Evolutionary conservation across 345 rosid species (phyloP), one percentile per base, ranked within the genome.

Genomic region (Linum usitatissimum): DNA sequence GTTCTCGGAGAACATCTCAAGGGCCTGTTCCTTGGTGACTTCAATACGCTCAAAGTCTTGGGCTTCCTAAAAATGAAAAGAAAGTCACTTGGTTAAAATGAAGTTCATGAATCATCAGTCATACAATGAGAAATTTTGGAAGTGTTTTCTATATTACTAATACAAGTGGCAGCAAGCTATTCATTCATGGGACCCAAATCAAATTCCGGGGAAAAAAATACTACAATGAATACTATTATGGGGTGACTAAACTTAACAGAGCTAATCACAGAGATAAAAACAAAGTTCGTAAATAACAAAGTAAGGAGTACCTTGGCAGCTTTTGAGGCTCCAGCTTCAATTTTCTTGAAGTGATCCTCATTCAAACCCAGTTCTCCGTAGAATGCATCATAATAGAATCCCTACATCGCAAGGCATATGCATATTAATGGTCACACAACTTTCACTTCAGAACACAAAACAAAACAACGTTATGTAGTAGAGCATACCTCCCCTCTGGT

Each of bases 21-120:
- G 83, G 20, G 99, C 97, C 66, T 92, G 83, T 3, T 84, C 93
- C 78, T 80, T 83, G 42, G 99, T 75, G 60, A 92, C 96, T 81
- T 89, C 99, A 81, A 92, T 90, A 69, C 97, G 86, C 74, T 89
- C 97, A 84, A 92, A 92, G 65, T 93, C 94, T 72, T 90, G 99
- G 64, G 79, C 87, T 69, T 83, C 86, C 99, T 93, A 77, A 58
- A 58, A 65, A 9, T 10, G 8, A 34, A 45, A 12, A 10, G 51
- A 15, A 45, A 3, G 17, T 45, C 51, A 45, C 51, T 45, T 45
- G 1, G 4, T 3, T 31, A 53, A 63, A 0, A 7, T 12, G 3
- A 49, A 57, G 49, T 19, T 15, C 14, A 18, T 55, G 28, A 2
- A 49, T 51, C 18, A 38, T 14, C 60, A 64, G 53, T 0, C 55